Evolutionary conservation across 2,329 filamentous ascomycete species (phyloP), one percentile per base, ranked within the genome.

Genomic region (Diplodia corticola): DNA sequence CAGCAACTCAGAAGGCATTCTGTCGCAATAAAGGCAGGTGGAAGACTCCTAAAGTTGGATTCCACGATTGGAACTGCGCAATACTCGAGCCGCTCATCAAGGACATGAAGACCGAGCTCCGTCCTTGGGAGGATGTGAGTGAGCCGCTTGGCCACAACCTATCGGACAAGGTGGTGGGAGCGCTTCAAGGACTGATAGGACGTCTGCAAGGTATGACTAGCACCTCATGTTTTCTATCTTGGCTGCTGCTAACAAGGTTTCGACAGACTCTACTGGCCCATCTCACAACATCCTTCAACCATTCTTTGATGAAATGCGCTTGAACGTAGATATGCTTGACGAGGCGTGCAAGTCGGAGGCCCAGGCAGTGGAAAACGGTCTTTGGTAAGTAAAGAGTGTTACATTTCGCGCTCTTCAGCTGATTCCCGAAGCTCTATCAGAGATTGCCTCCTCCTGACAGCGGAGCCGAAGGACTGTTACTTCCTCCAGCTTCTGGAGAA

Each of bases 401-500:
- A 10, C 15, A 5, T 44, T 5, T 22, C 26, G 40, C 40, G n/a
- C 26, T 50, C 48, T 22, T 22, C 20, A 22, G n/a, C n/a, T 24
- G 10, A 50, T n/a, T 51, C 13, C 10, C 49, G 12, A 51, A 17
- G 1, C 3, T 2, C 3, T 1, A 54, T 37, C 24, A 15, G 59
- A 55, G 20, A 49, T 54, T 5, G 17, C 6, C 37, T 68, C 26
- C 1, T 37, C 1, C 22, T 26, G 9, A 15, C 17, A 13, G 33
- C 15, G 17, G 12, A 67, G 10, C 35, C 30, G 5, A 17, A 65
- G 0, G 57, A 57, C 2, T 44, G 67, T 40, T 72, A 72, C 50
- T 67, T 73, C 20, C 44, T 59, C 3, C 51, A 66, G 15, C 67
- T 67, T 2, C 70, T 74, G 66, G 4, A 33, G 3, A 5, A 54